Percentiles rank a stretch among this genome's conserved stretches.
phyloP scores from a whole-genome alignment of 768 basidiomycete species.

The Psilocybe subaeruginosa region DNA sequence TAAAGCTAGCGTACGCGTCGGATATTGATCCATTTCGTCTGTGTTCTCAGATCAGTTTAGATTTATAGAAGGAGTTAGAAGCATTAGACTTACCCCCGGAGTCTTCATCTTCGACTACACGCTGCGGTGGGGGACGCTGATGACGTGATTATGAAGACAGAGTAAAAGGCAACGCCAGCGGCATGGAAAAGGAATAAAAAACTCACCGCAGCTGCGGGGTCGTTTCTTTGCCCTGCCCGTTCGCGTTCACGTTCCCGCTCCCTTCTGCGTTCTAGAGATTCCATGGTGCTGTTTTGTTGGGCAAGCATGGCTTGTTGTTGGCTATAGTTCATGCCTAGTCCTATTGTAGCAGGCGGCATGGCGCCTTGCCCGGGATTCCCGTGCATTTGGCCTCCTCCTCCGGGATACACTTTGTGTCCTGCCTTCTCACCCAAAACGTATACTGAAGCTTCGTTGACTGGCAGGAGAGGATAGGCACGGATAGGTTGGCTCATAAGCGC shows the following conservation, averaged over 20 bases:
- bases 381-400: slow-evolving; percentile 34
- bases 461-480: slow-evolving; percentile 72
- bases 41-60: background rate
- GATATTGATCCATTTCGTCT: slow-evolving; percentile 74
- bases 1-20: slow-evolving; percentile 71
- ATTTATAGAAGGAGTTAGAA: background rate
- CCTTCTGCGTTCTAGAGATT: slow-evolving; percentile 65
- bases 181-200: background rate
- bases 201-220: slow-evolving; percentile 43
- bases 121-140: slow-evolving; percentile 35
- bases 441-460: slow-evolving; percentile 65
- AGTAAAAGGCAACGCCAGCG: background rate
- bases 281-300: slow-evolving; percentile 76
- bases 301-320: slow-evolving; percentile 69
- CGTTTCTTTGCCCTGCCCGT: slow-evolving; percentile 43
- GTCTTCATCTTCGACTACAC: slow-evolving; percentile 57
- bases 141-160: background rate
- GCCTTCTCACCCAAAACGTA: slow-evolving; percentile 74
- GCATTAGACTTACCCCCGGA: slow-evolving; percentile 55
- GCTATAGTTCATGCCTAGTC: slow-evolving; percentile 35
- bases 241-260: slow-evolving; percentile 51
- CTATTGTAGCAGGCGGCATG: slow-evolving; percentile 30
- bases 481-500: slow-evolving; percentile 61
- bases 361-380: slow-evolving; percentile 29
- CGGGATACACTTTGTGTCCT: slow-evolving; percentile 65